Conservation (phyloP, 768 basidiomycete genomes). For the Pleurotus giganteus region DNA sequence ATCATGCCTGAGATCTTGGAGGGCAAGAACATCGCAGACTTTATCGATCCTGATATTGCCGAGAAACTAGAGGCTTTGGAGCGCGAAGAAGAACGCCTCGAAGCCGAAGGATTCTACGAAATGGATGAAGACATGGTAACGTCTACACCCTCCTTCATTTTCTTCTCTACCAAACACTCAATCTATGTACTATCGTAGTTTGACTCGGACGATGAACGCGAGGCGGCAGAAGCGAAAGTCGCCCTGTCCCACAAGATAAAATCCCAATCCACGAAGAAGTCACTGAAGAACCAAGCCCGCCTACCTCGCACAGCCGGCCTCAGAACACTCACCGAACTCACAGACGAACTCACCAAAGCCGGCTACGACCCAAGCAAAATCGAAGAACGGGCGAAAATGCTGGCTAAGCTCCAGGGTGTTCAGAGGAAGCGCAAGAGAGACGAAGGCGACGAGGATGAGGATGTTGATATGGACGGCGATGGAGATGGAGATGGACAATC, state of each 20-base stretch:
- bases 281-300: constrained; percentile 79
- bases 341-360: constrained; percentile 77
- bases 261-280: constrained; percentile 80
- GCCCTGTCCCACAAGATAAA: constrained; percentile 65
- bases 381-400: constrained; percentile 80
- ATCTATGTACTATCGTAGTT: constrained; percentile 34
- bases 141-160: constrained; percentile 18
- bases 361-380: constrained; percentile 88
- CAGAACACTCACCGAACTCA: constrained; percentile 74
- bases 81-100: constrained; percentile 91
- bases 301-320: constrained; percentile 74
- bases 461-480: constrained; percentile 50
- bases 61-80: constrained; percentile 97
- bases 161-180: not conserved
- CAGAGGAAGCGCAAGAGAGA: constrained; percentile 70
- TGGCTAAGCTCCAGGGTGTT: constrained; percentile 71
- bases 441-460: constrained; percentile 56
- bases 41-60: constrained; percentile 95
- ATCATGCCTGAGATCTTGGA: constrained; percentile 98
- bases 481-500: constrained; percentile 47
- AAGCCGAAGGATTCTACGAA: constrained; percentile 94
- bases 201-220: constrained; percentile 77
- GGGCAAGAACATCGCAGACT: constrained; percentile 98
- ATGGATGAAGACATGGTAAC: constrained; percentile 83
- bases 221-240: constrained; percentile 58